phyloP scores from a whole-genome alignment of 352 stramenopile genomes.

The Globisporangium mamillatum region DNA sequence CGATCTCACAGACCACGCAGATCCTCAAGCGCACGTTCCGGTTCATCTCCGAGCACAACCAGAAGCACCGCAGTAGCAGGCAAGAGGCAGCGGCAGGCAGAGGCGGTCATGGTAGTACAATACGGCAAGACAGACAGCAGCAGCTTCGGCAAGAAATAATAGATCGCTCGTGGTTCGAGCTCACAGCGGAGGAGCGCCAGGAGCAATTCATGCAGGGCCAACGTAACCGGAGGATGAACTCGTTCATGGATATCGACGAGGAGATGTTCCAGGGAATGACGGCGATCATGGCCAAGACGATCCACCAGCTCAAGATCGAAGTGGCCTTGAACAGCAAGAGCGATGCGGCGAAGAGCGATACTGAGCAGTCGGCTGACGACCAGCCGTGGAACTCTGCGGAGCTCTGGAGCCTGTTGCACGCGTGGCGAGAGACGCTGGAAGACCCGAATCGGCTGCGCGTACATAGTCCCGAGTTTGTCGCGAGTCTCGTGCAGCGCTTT shows the following conservation, averaged over 20 bases:
- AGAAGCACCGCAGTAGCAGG: not conserved
- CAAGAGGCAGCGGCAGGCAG: not conserved
- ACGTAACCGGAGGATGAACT: not conserved
- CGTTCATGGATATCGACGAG: conserved; percentile 7
- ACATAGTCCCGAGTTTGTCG: not conserved
- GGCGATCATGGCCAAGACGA: not conserved
- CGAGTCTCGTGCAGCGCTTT: not conserved
- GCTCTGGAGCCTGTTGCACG: not conserved
- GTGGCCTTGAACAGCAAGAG: not conserved
- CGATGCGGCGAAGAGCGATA: not conserved
- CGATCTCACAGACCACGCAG: not conserved
- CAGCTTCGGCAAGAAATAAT: not conserved
- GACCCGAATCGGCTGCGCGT: not conserved
- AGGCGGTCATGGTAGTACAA: not conserved
- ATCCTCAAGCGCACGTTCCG: conserved; percentile 9
- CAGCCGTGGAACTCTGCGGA: not conserved
- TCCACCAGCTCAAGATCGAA: not conserved
- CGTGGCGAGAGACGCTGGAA: conserved; percentile 1
- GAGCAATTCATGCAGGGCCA: conserved; percentile 2
- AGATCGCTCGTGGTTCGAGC: not conserved
- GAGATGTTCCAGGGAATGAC: not conserved
- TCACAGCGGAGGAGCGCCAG: not conserved
- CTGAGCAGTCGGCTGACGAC: not conserved
- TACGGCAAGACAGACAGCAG: not conserved
- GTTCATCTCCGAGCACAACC: conserved; percentile 10